Conservation (phyloP, 1,284 basidiomycete species). For the Schizophyllum commune region DNA sequence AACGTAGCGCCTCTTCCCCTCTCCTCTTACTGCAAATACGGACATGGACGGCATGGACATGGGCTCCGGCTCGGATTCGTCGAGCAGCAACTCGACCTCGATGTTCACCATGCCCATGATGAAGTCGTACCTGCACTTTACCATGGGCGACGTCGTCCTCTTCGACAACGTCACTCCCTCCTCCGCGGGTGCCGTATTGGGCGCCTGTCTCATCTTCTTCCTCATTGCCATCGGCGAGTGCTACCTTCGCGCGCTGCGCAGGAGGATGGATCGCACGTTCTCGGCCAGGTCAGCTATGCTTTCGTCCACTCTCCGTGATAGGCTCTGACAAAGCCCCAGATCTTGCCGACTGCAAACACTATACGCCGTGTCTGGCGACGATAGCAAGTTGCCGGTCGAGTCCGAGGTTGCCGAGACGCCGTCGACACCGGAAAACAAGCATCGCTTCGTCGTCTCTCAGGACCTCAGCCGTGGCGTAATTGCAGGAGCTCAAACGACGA, state of each 20-base stretch:
- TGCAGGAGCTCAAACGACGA: too few species aligned
- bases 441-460: too few species aligned
- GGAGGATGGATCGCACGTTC: constrained; percentile 6
- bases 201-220: constrained; percentile 16
- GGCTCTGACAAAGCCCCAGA: too few species aligned
- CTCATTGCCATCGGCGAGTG: constrained; percentile 14
- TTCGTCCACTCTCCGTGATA: not conserved
- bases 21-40: constrained; percentile 2
- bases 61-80: constrained; percentile 3
- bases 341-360: too few species aligned
- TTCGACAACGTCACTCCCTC: constrained; percentile 15
- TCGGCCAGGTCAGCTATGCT: constrained; percentile 3
- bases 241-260: constrained; percentile 11
- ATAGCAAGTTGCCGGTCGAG: too few species aligned
- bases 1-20: not conserved
- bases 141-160: constrained; percentile 14
- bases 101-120: constrained; percentile 12
- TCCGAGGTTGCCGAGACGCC: too few species aligned
- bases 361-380: too few species aligned
- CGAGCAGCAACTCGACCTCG: not conserved
- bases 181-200: constrained; percentile 15
- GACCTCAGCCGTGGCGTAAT: too few species aligned
- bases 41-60: constrained; percentile 9
- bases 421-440: too few species aligned
- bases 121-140: constrained; percentile 20